Conservation (phyloP, 257 asterid species). For the Solanum dulcamara region DNA sequence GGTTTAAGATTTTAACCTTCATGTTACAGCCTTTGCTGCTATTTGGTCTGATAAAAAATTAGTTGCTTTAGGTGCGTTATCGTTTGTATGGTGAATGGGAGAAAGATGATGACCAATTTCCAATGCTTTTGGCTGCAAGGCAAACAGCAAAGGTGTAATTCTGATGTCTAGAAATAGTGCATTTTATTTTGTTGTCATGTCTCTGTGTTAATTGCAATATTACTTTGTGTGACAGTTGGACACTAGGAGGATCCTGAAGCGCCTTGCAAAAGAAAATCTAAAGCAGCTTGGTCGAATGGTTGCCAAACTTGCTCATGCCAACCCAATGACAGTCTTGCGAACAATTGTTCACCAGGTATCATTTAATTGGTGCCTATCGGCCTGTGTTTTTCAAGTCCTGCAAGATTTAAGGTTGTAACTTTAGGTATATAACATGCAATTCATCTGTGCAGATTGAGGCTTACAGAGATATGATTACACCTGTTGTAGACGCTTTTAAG, state of each 20-base stretch:
- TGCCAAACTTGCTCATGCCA: slow-evolving; percentile 98
- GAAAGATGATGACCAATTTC: slow-evolving; percentile 82
- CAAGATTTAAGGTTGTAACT: neutral
- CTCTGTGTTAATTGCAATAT: neutral
- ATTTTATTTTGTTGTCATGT: neutral
- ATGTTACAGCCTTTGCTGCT: slow-evolving; percentile 2
- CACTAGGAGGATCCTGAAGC: slow-evolving; percentile 91
- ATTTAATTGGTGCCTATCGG: neutral
- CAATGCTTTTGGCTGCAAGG: slow-evolving; percentile 87
- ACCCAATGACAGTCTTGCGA: slow-evolving; percentile 98
- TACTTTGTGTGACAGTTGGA: slow-evolving; percentile 55
- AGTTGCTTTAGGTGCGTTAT: slow-evolving; percentile 60
- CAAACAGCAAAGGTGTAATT: slow-evolving; percentile 81
- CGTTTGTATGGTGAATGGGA: slow-evolving; percentile 99
- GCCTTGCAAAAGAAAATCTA: slow-evolving; percentile 95
- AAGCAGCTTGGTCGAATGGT: slow-evolving; percentile 99
- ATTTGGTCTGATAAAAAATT: slow-evolving; percentile 9
- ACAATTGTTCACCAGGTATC: slow-evolving; percentile 93
- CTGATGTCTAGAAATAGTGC: neutral
- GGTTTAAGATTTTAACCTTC: slow-evolving; percentile 1
- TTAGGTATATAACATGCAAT: neutral
- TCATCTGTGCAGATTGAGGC: slow-evolving; percentile 82
- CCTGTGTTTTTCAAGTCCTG: neutral
- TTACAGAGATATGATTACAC: slow-evolving; percentile 97
- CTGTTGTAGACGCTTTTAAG: slow-evolving; percentile 98